These are phyloP conservation scores for Auricularia sp. DNA, from an alignment of 768 basidiomycete species.

Conservation along the genomic window DNA sequence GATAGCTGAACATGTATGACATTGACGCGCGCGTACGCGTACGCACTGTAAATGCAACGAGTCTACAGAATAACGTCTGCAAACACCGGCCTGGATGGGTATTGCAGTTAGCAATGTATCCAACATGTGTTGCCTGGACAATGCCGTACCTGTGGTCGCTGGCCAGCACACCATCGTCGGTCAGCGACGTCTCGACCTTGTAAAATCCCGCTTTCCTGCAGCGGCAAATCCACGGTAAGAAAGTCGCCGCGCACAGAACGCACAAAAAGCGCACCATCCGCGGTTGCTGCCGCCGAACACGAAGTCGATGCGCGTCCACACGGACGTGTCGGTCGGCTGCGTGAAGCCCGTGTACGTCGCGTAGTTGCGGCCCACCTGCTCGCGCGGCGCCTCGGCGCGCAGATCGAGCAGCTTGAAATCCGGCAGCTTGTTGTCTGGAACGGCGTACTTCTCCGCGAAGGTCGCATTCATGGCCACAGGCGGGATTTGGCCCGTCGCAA, in stretches of 20 bases:
- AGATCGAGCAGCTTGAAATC: slow-evolving; percentile 37
- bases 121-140: no score
- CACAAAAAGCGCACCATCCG: slow-evolving; percentile 28
- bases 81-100: no score
- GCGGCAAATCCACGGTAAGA: neutral
- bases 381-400: slow-evolving; percentile 30
- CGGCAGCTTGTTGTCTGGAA: slow-evolving; percentile 17
- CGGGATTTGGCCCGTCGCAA: slow-evolving; percentile 32
- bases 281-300: slow-evolving; percentile 39
- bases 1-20: no score
- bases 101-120: no score
- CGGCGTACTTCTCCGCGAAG: slow-evolving; percentile 32
- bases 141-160: slow-evolving; percentile 33
- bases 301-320: slow-evolving; percentile 40
- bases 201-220: slow-evolving; percentile 28
- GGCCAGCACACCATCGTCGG: slow-evolving; percentile 43
- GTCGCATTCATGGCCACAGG: slow-evolving; percentile 33
- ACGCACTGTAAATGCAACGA: no score
- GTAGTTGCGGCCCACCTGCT: slow-evolving; percentile 33
- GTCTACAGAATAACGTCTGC: no score
- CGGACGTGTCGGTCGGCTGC: slow-evolving; percentile 26
- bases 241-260: neutral
- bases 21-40: no score
- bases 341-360: slow-evolving; percentile 41
- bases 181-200: slow-evolving; percentile 31